Base-by-base conservation (phyloP, 441 rosid species). In the Theobroma grandiflorum region DNA sequence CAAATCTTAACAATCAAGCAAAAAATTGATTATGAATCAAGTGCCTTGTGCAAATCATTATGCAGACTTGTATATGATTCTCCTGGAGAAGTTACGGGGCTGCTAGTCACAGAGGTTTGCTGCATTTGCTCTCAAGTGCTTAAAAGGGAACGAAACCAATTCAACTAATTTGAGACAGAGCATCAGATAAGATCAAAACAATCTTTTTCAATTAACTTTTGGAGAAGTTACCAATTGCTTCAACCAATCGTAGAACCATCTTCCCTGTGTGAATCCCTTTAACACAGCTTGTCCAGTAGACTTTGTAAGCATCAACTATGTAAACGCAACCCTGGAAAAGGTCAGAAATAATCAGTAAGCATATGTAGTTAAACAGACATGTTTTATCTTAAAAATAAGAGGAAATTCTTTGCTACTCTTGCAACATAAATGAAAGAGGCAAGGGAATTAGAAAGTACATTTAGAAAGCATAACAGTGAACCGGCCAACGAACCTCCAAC, bases 231-330 rank as follows among this genome's bases (percentile, higher is more conserved):
- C 98, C 98, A 52, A 93, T 93, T 81, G 98, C 98, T 88, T 95
- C 98, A 57, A 95, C 98, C 49, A 93, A 84, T 66, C 91, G 89
- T 37, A 95, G 89, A 86, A 95, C 98, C 98, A 95, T 95, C 79
- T 91, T 85, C 81, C 98, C 98, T 0, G 93, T 82, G 87, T 93
- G 97, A 84, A 92, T 15, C 59, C 98, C 98, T 82, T 90, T 91
- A 71, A 89, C 86, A 82, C 98, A 93, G 88, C 89, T 85, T 74
- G 92, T 77, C 98, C 99, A 95, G 63, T 92, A 92, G 20, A 94
- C 89, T 88, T 89, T 90, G 83, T 91, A 95, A 52, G 99, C 99
- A n/a, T 95, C 99, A 6, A 84, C 42, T 26, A 93, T 87, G 84
- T 91, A 93, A 53, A 90, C 88, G 82, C 96, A 90, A 31, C 98